Conservation (phyloP, 768 basidiomycete genomes). For the Tremella fuciformis region DNA sequence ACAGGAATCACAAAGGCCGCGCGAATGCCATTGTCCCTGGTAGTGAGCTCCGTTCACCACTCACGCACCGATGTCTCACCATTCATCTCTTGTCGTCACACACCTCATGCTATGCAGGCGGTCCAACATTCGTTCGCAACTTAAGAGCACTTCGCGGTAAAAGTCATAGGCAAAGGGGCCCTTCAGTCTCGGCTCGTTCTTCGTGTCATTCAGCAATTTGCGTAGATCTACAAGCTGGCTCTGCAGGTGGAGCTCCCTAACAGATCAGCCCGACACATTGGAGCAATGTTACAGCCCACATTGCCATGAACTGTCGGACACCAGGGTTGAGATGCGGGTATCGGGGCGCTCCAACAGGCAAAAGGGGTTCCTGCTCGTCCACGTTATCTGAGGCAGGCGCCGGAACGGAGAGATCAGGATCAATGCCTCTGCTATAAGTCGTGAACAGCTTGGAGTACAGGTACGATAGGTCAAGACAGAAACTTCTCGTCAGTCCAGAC, state of each 20-base stretch:
- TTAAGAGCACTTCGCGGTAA: conserved; percentile 60
- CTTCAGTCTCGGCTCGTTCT: conserved; percentile 90
- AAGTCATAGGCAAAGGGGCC: conserved; percentile 86
- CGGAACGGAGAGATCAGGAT: conserved; percentile 13
- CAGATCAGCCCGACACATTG: background rate
- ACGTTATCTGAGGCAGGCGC: conserved; percentile 1
- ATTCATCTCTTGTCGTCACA: conserved; percentile 93
- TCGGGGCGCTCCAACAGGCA: conserved; percentile 12
- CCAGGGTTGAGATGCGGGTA: conserved; percentile 33
- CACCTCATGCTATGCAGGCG: conserved; percentile 88
- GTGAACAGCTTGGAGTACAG: conserved; percentile 88
- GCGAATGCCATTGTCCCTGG: conserved; percentile 63
- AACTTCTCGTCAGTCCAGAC: conserved; percentile 43
- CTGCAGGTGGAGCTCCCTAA: conserved; percentile 91
- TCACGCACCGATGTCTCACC: conserved; percentile 56
- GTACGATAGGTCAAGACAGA: conserved; percentile 90
- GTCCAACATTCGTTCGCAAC: conserved; percentile 55
- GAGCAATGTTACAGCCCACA: conserved; percentile 60
- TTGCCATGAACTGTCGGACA: conserved; percentile 75
- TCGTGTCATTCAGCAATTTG: conserved; percentile 78
- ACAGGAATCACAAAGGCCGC: conserved; percentile 87
- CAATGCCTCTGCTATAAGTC: conserved; percentile 63
- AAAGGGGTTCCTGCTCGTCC: conserved; percentile 49
- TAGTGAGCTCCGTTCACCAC: background rate
- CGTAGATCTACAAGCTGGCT: conserved; percentile 83